These are phyloP conservation scores for Fusarium siculi DNA, from an alignment of 2,329 filamentous ascomycete species.

Conservation along the genomic window DNA sequence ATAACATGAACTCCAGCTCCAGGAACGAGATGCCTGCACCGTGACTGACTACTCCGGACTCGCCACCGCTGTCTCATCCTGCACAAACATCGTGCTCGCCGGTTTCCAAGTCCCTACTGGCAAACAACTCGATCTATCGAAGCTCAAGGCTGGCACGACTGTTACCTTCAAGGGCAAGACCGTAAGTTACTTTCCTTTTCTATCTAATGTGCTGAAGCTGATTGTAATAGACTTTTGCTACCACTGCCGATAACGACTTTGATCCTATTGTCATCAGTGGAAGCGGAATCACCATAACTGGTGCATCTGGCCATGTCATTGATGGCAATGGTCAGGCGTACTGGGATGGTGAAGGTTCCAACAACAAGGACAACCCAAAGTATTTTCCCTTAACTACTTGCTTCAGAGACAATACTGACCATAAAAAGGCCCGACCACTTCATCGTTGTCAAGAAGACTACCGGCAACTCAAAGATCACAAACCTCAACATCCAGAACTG, in stretches of 20 bases:
- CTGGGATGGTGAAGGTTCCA: slow-evolving; percentile 23
- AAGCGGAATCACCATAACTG: slow-evolving; percentile 15
- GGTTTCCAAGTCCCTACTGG: slow-evolving; percentile 20
- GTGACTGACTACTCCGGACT: neutral
- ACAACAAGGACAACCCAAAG: slow-evolving; percentile 19
- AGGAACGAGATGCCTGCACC: neutral
- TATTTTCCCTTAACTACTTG: neutral
- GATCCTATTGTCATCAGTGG: slow-evolving; percentile 17
- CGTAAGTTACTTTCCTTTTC: neutral
- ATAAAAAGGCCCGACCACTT: neutral
- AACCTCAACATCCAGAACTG: slow-evolving; percentile 54
- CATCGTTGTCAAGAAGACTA: neutral
- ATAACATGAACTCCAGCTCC: fast-evolving
- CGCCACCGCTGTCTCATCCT: neutral
- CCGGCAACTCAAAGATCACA: slow-evolving; percentile 45
- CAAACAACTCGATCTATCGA: slow-evolving; percentile 5
- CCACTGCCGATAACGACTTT: neutral
- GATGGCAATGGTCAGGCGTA: slow-evolving; percentile 11
- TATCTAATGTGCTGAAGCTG: neutral
- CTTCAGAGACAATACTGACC: fast-evolving
- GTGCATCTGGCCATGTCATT: slow-evolving; percentile 18
- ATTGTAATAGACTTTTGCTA: slow-evolving; percentile 6
- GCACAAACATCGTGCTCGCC: slow-evolving; percentile 16
- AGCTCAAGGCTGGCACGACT: neutral
- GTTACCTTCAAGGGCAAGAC: neutral